Base-by-base conservation (phyloP, 2,329 filamentous ascomycete genomes). In the Pseudogymnoascus sp. region DNA sequence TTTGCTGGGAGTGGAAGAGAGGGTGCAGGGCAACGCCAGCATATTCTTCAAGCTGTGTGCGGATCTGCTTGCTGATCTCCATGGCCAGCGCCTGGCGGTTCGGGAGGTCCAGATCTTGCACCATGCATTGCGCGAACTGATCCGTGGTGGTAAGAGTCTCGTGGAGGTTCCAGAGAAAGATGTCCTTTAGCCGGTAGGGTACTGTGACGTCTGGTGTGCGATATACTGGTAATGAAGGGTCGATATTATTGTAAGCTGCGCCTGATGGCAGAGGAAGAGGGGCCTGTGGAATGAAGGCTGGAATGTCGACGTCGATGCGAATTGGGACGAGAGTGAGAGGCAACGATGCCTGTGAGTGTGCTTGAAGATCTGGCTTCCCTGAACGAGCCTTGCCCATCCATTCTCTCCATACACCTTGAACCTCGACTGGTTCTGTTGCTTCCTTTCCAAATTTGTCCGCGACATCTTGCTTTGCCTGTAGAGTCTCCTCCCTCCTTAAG, bases 91-190 rank as follows among this genome's bases (percentile, higher is more conserved):
- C 77, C 14, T 82, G 81, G 62, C 88, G 84, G 66, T 90, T 88
- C 3, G 93, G 93, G 45, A 99, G 84, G 74, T 99, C 95, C 45
- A 99, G 83, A 74, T 99, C 95, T 68, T 96, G 91, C 1, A 96
- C 93, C 69, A 98, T 86, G 1, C 84, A 87, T 70, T 90, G 85
- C n/a, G 95, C 95, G 74, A 98, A 99, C 73, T 96, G 90, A 73
- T 99, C 95, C 0, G 95, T 96, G 0, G 95, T 99, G 62, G 93
- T 90, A 65, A 97, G 80, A 0, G 91, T 90, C 78, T 99, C 95
- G 77, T 98, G 93, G 13, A 99, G 82, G 72, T 99, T 99, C 95
- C 95, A 99, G 62, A 97, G 79, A 71, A 99, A 98, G n/a, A 90
- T 89, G 71, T 99, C 95, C 71, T 96, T 92, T 64, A 99, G 81